Evolutionary conservation across 768 basidiomycete species (phyloP), one percentile per base, ranked within the genome.

Genomic region (Royoungia palumana): DNA sequence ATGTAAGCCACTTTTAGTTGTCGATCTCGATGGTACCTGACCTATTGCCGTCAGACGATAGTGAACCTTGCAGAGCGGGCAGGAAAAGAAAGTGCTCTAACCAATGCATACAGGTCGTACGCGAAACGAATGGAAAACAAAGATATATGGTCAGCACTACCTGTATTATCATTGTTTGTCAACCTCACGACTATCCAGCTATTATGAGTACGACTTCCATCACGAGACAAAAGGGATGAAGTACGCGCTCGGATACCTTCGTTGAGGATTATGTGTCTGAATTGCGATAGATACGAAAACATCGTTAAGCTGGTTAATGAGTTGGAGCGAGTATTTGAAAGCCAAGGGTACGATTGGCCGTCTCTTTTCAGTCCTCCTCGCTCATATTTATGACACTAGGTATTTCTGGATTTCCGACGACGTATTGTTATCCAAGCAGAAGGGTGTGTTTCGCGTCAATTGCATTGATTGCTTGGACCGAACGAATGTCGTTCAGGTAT

Each of bases 401-500:
- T 94, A 87, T 63, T 79, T 90, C 50, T 94, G 92, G 90, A 78
- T 87, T 17, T 86, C 87, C 2, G 78, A 86, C 47, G 72, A 81
- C 25, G 72, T 72, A 13, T 73, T 85, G 12, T 75, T 94, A 65
- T 85, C 89, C 6, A 78, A 82, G 59, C 94, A 98, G 65, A 84
- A 81, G 49, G 92, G 91, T 1, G 82, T 87, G 3, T 96, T 89
- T 69, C 81, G 94, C 4, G 80, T 93, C 20, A 97, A 95, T 61
- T 98, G 95, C 64, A 94, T 97, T 38, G 95, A 98, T 62, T 95
- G 94, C 59, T 72, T 97, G 35, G 95, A 98, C 63, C 75, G 95
- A 44, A 97, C 95, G 13, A 96, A 95, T 62, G 94, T 96, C 20
- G 90, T 96, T 9, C 86, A 92, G 77, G 91, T 85, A 57, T 42